Base-by-base conservation (phyloP, 75 land plant genomes). In the Pseudotsuga menziesii region DNA sequence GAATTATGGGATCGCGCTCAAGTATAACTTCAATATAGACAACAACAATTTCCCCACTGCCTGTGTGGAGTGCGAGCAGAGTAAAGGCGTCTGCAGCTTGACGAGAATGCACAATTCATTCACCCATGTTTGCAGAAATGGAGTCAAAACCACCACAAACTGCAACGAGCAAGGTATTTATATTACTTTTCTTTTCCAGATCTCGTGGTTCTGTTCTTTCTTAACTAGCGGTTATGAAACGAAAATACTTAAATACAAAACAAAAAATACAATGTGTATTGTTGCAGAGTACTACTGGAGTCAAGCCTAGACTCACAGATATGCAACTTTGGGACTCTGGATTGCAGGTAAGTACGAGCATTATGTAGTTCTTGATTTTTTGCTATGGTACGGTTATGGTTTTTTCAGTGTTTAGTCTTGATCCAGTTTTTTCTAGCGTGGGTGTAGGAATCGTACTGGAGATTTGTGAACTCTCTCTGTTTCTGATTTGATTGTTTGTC, bases 101-200 rank as follows among this genome's bases (percentile, higher is more conserved):
- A 59, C 39, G 8, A 32, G n/a, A n/a, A 26, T 61, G 4, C 29
- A 56, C 7, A 74, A 79, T 79, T 9, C 62, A 0, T 79, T 79
- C 57, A 77, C 75, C 13, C 74, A 76, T 23, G 80, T 74, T 32
- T 79, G 80, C 80, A 58, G 61, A 26, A 74, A 76, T 75, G 80
- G 80, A 27, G 77, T 79, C 17, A 79, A 79, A 39, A 79, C 80
- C 8, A 79, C 80, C 36, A 73, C 80, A 2, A 12, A 56, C n/a
- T 79, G 80, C 44, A 26, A 15, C 41, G 80, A 69, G 4, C 75
- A 74, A 56, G 75, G 72, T 69, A 69, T 20, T 20, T 36, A 1
- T 19, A 17, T 0, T 39, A 7, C 7, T 16, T 57, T 20, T 12
- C 3, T 57, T 57, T 5, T 22, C 7, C n/a, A n/a, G n/a, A n/a